These are phyloP conservation scores for Fusarium humuli DNA, from an alignment of 2,329 filamentous ascomycete genomes.

Conservation along the genomic window DNA sequence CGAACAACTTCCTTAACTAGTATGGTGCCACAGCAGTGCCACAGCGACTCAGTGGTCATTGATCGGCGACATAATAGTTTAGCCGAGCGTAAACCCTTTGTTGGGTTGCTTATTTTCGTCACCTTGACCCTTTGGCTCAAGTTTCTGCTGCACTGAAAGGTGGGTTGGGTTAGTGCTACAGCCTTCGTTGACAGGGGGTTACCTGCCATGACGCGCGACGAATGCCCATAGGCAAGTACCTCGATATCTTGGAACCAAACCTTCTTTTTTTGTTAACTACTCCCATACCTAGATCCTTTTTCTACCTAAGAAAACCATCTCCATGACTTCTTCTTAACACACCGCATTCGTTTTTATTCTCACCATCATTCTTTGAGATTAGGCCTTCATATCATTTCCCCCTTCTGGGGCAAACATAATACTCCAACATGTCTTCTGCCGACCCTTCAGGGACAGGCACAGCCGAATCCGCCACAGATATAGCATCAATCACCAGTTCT, in stretches of 20 bases:
- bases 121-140: neutral
- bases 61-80: neutral
- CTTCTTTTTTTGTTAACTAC: neutral
- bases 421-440: conserved; percentile 18
- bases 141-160: neutral
- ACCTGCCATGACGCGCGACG: neutral
- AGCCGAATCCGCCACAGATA: conserved; percentile 9
- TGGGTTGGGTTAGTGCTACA: neutral
- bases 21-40: neutral
- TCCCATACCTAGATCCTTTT: neutral
- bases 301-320: neutral
- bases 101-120: neutral
- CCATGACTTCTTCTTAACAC: neutral
- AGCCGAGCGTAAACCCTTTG: neutral
- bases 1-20: neutral
- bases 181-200: neutral
- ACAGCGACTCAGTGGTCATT: neutral
- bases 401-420: conserved; percentile 25
- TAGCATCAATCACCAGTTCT: conserved; percentile 27
- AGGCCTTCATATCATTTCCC: conserved; percentile 4
- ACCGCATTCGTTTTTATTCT: neutral
- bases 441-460: conserved; percentile 34
- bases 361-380: conserved; percentile 7
- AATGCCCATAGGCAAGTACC: neutral
- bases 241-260: neutral